phyloP scores from a whole-genome alignment of 2,329 filamentous ascomycete genomes.

The Colletotrichum acutatum region DNA sequence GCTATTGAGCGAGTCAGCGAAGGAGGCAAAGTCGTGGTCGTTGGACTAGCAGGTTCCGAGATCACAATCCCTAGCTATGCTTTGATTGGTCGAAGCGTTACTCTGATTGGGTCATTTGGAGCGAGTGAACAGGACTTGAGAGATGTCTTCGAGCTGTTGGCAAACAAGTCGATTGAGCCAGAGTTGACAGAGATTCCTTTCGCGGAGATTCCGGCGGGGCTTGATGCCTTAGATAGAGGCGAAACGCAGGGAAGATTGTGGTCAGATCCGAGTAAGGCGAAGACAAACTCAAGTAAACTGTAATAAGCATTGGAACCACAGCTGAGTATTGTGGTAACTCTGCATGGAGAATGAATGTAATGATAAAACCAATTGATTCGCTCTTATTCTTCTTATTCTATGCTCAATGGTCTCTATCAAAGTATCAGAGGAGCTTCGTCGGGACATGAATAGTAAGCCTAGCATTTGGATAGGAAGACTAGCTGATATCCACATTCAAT shows the following conservation, averaged over 20 bases:
- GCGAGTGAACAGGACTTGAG: constrained; percentile 8
- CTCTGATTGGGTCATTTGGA: constrained; percentile 13
- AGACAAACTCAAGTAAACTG: not conserved
- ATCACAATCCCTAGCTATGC: not conserved
- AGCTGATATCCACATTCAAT: too few species aligned
- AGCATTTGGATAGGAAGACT: too few species aligned
- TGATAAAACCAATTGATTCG: too few species aligned
- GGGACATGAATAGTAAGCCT: too few species aligned
- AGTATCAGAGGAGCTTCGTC: too few species aligned
- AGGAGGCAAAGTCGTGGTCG: constrained; percentile 22
- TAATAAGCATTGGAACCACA: not conserved
- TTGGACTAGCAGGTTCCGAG: not conserved
- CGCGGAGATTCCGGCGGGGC: constrained; percentile 1
- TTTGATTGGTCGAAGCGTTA: not conserved
- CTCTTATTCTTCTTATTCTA: too few species aligned
- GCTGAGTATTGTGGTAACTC: too few species aligned
- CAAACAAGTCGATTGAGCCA: not conserved
- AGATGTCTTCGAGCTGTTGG: constrained; percentile 9
- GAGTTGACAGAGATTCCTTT: constrained; percentile 13
- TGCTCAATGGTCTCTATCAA: too few species aligned
- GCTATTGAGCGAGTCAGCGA: constrained; percentile 1
- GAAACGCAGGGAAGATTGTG: not conserved
- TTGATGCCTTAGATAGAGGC: not conserved
- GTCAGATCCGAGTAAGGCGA: not conserved
- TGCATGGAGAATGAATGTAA: not conserved